A percentile compares a stretch with the other conserved stretches of the same genome.
phyloP scores from a whole-genome alignment of 805 yeast genomes.

The Cyberlindnera sargentensis region DNA sequence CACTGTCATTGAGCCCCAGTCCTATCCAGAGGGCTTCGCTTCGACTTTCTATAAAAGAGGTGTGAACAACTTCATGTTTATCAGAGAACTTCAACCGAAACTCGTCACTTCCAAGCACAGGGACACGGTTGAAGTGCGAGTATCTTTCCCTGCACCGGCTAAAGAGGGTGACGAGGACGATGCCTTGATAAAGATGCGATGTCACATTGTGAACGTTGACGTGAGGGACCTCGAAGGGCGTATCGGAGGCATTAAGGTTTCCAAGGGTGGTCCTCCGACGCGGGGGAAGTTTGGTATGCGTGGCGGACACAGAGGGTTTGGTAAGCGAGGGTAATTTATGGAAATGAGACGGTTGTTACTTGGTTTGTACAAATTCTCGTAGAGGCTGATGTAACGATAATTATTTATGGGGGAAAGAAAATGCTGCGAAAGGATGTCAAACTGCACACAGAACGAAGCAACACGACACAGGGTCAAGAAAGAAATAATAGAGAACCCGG shows the following conservation, averaged over 20 bases:
- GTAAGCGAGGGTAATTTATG: neutral
- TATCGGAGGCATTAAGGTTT: slow-evolving; percentile 22
- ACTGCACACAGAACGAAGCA: too few relatives aligned
- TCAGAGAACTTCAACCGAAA: slow-evolving; percentile 41
- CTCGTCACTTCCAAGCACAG: slow-evolving; percentile 33
- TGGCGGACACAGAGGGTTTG: slow-evolving; percentile 1
- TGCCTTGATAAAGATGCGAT: slow-evolving; percentile 26
- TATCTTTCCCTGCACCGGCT: slow-evolving; percentile 30
- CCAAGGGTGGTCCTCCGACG: slow-evolving; percentile 2
- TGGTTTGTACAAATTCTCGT: too few relatives aligned
- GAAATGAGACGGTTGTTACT: too few relatives aligned
- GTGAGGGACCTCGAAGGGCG: slow-evolving; percentile 35
- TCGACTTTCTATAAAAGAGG: slow-evolving; percentile 44
- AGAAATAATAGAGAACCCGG: too few relatives aligned
- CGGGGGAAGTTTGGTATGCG: neutral
- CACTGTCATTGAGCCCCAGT: slow-evolving; percentile 9
- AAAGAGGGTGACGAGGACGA: slow-evolving; percentile 16
- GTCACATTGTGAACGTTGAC: slow-evolving; percentile 36
- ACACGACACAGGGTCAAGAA: too few relatives aligned
- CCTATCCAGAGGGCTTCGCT: slow-evolving; percentile 42
- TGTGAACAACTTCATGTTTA: slow-evolving; percentile 44
- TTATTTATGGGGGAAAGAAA: too few relatives aligned
- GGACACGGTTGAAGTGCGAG: slow-evolving; percentile 32
- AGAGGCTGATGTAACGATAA: too few relatives aligned
- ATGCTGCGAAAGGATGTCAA: too few relatives aligned